Evolutionary conservation across 257 asterid genomes (phyloP).

Genomic region (Ehretia macrophylla): DNA sequence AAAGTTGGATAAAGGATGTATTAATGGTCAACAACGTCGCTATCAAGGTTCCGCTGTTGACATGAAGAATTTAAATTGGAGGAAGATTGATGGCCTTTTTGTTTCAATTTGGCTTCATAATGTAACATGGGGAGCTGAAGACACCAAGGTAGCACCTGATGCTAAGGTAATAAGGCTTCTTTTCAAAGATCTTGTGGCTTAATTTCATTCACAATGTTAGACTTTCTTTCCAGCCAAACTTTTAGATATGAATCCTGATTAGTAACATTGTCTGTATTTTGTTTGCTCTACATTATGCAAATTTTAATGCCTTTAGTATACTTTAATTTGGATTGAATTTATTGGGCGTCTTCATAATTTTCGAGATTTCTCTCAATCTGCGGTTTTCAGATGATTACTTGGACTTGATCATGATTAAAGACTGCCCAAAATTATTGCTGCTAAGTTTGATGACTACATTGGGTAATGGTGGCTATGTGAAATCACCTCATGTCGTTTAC

Average conservation of each 20-base stretch:
- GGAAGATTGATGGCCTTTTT: constrained; percentile 84
- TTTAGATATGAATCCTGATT: too few relatives aligned
- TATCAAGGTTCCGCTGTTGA: constrained; percentile 68
- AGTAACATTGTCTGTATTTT: too few relatives aligned
- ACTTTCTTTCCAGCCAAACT: too few relatives aligned
- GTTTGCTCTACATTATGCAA: not conserved
- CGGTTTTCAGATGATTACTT: constrained; percentile 97
- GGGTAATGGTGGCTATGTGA: constrained; percentile 73
- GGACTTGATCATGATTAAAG: constrained; percentile 84
- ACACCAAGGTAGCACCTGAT: too few relatives aligned
- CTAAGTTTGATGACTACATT: constrained; percentile 53
- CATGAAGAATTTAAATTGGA: constrained; percentile 61
- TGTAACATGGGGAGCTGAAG: constrained; percentile 97
- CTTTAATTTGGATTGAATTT: too few relatives aligned
- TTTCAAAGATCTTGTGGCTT: not conserved
- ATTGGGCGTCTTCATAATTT: not conserved
- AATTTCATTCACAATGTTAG: too few relatives aligned
- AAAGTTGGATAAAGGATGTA: constrained; percentile 17
- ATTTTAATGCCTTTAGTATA: not conserved
- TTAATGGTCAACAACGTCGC: constrained; percentile 29
- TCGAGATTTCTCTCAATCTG: constrained; percentile 9
- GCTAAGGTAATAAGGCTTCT: too few relatives aligned
- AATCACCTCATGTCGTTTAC: constrained; percentile 65
- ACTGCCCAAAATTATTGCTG: constrained; percentile 60
- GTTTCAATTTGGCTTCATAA: constrained; percentile 95